Evolutionary conservation across 1,139 yeast genomes (phyloP).

Genomic region (Zygosaccharomyces sapae): DNA sequence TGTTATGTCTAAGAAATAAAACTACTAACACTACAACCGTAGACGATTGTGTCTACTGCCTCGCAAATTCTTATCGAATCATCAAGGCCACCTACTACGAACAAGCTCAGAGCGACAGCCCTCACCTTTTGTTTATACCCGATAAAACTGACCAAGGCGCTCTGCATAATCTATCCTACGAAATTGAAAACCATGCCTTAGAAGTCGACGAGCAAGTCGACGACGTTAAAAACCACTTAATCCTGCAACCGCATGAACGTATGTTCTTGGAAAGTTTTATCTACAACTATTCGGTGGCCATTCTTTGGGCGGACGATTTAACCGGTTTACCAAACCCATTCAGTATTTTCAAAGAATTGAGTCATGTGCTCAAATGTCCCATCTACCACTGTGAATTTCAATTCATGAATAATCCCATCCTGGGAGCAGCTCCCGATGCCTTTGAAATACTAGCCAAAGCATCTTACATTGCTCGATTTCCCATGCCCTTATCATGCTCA

Average conservation of each 20-base stretch:
- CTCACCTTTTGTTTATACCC: slow-evolving; percentile 4
- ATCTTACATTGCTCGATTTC: slow-evolving; percentile 39
- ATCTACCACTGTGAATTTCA: slow-evolving; percentile 34
- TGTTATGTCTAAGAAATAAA: slow-evolving; percentile 39
- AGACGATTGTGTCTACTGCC: slow-evolving; percentile 33
- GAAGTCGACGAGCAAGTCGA: slow-evolving; percentile 10
- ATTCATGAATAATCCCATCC: slow-evolving; percentile 41
- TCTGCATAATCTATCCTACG: slow-evolving; percentile 13
- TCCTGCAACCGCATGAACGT: slow-evolving; percentile 29
- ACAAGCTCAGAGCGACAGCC: slow-evolving; percentile 2
- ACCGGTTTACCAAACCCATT: slow-evolving; percentile 39
- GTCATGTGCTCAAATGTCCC: slow-evolving; percentile 35
- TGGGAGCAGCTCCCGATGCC: slow-evolving; percentile 38
- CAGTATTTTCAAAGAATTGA: slow-evolving; percentile 36
- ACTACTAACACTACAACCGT: slow-evolving; percentile 34
- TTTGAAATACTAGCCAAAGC: slow-evolving; percentile 43
- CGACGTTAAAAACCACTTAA: slow-evolving; percentile 11
- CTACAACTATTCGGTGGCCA: slow-evolving; percentile 38
- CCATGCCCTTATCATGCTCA: slow-evolving; percentile 17
- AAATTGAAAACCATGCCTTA: slow-evolving; percentile 14
- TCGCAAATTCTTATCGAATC: slow-evolving; percentile 33
- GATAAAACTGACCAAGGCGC: slow-evolving; percentile 1
- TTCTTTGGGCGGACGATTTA: slow-evolving; percentile 33
- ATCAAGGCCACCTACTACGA: slow-evolving; percentile 25
- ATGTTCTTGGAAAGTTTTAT: slow-evolving; percentile 41